phyloP scores from a whole-genome alignment of 305 asterid genomes.

The Stenogyne calaminthoides region DNA sequence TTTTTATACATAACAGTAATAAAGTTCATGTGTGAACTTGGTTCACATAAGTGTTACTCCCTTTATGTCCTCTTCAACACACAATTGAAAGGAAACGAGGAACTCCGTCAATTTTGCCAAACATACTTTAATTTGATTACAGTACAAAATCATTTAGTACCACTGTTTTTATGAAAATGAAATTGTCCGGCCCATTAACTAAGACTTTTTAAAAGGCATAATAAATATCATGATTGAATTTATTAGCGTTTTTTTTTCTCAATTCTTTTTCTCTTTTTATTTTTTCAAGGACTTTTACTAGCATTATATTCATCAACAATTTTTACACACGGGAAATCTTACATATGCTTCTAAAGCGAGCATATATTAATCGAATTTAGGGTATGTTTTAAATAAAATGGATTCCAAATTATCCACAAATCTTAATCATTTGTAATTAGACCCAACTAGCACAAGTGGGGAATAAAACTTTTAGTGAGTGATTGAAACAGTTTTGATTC shows the following conservation, averaged over 20 bases:
- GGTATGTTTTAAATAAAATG: constrained; percentile 13
- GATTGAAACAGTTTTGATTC: constrained; percentile 28
- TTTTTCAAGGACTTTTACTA: no score
- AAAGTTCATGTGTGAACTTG: no score
- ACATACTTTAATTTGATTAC: constrained; percentile 38
- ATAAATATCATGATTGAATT: background rate
- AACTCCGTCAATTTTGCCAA: constrained; percentile 53
- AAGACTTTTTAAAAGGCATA: constrained; percentile 27
- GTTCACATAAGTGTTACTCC: no score
- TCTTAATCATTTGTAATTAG: constrained; percentile 33
- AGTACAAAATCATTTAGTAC: constrained; percentile 27
- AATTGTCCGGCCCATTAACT: constrained; percentile 26
- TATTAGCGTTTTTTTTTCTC: constrained; percentile 9
- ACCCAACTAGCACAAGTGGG: constrained; percentile 33
- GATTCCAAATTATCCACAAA: constrained; percentile 38
- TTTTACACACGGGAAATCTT: background rate
- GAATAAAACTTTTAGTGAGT: constrained; percentile 31
- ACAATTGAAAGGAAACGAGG: constrained; percentile 30
- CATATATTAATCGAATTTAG: background rate
- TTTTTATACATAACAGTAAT: no score
- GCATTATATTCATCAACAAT: no score
- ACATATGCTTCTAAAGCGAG: background rate
- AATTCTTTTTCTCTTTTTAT: no score
- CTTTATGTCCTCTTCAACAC: constrained; percentile 35
- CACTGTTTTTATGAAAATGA: constrained; percentile 46